Evolutionary conservation across 2,329 filamentous ascomycete species (phyloP).

Genomic region (Alternaria brassicicola): DNA sequence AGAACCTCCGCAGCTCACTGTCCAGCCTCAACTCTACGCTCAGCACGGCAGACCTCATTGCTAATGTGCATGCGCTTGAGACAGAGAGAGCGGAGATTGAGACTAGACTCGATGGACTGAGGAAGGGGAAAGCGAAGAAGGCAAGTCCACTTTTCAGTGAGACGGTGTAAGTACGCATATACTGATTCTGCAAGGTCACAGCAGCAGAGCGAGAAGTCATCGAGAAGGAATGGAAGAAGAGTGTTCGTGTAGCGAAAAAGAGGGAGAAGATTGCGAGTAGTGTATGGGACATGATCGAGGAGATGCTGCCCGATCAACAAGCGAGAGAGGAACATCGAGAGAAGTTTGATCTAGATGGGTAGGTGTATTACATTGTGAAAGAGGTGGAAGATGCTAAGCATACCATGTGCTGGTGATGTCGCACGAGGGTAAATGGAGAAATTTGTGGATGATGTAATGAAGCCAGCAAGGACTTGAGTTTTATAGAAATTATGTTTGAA

Average conservation of each 20-base stretch:
- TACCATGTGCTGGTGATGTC: not conserved
- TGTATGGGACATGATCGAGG: slow-evolving; percentile 59
- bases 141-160: slow-evolving; percentile 42
- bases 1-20: slow-evolving; percentile 56
- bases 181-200: not conserved
- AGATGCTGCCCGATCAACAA: slow-evolving; percentile 56
- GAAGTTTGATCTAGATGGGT: slow-evolving; percentile 46
- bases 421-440: not conserved
- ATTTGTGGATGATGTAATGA: not conserved
- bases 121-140: slow-evolving; percentile 51
- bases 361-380: not conserved
- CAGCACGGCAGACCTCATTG: slow-evolving; percentile 58
- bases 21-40: slow-evolving; percentile 56
- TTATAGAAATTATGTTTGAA: not conserved
- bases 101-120: slow-evolving; percentile 50
- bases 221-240: slow-evolving; percentile 55
- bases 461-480: not conserved
- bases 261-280: slow-evolving; percentile 58
- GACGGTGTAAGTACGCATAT: not conserved
- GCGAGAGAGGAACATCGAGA: slow-evolving; percentile 59
- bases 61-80: slow-evolving; percentile 53
- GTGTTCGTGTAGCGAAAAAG: slow-evolving; percentile 45
- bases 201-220: slow-evolving; percentile 56
- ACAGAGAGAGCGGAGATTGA: slow-evolving; percentile 52
- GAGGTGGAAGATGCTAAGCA: not conserved